Evolutionary conservation across 2,329 filamentous ascomycete genomes (phyloP).

Genomic region (Purpureocillium takamizusanense): DNA sequence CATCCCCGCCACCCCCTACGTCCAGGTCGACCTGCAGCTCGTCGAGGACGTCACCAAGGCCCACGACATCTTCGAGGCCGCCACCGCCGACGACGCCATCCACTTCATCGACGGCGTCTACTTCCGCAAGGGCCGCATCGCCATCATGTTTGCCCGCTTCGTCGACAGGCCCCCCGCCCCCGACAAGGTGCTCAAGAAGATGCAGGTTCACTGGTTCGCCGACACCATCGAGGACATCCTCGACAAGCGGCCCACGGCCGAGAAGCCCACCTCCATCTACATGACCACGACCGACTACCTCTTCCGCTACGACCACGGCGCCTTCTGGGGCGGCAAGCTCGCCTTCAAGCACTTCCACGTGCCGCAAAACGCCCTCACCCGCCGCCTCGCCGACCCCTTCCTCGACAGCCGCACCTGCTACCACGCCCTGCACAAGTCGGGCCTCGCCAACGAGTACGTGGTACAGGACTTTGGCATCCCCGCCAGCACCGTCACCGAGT

Average conservation of each 20-base stretch:
- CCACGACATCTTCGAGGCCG: conserved; percentile 26
- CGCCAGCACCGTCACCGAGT: conserved; percentile 15
- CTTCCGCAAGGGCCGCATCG: conserved; percentile 34
- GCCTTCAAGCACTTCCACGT: conserved; percentile 42
- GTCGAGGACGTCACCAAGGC: conserved; percentile 18
- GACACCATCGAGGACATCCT: conserved; percentile 17
- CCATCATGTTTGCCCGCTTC: conserved; percentile 41
- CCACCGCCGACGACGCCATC: conserved; percentile 14
- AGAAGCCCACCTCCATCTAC: conserved; percentile 12
- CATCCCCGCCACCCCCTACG: conserved; percentile 34
- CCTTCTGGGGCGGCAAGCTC: conserved; percentile 43
- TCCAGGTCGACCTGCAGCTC: conserved; percentile 39
- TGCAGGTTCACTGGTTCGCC: conserved; percentile 21
- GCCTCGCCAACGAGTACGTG: conserved; percentile 36
- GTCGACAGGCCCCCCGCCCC: conserved; percentile 33
- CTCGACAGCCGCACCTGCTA: conserved; percentile 44
- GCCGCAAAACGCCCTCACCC: conserved; percentile 40
- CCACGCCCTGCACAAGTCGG: conserved; percentile 39
- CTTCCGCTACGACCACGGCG: conserved; percentile 48
- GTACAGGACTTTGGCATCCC: conserved; percentile 36
- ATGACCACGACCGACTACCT: conserved; percentile 43
- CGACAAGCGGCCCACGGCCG: conserved; percentile 14
- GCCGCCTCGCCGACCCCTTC: conserved; percentile 42
- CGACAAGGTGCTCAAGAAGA: conserved; percentile 26
- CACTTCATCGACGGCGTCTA: conserved; percentile 52